These are phyloP conservation scores for Fraxinus floribunda DNA, from an alignment of 305 asterid species.

Conservation along the genomic window DNA sequence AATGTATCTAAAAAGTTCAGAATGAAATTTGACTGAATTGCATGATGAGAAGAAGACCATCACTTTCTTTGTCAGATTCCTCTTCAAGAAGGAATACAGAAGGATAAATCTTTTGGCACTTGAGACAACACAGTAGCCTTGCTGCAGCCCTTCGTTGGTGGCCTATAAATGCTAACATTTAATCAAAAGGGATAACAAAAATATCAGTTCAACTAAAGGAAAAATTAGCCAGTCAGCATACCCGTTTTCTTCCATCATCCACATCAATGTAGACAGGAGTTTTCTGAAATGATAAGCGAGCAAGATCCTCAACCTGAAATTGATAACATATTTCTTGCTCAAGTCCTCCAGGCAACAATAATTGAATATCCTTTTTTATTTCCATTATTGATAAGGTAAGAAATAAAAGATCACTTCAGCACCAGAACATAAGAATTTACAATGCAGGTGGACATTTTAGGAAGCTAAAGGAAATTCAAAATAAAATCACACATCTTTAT, in stretches of 20 bases:
- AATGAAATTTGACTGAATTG: constrained; percentile 80
- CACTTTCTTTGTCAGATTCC: constrained; percentile 78
- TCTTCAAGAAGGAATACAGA: constrained; percentile 86
- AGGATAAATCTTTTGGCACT: constrained; percentile 78
- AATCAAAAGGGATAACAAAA: not conserved
- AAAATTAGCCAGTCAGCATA: constrained; percentile 21
- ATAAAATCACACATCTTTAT: not conserved
- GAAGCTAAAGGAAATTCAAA: constrained; percentile 6
- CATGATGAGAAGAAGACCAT: constrained; percentile 99
- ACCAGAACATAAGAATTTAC: not conserved
- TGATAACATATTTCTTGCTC: constrained; percentile 6
- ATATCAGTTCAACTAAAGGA: constrained; percentile 3
- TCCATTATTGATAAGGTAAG: not conserved
- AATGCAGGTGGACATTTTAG: not conserved
- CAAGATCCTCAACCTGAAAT: constrained; percentile 94
- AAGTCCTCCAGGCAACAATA: constrained; percentile 6
- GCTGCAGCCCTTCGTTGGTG: constrained; percentile 91
- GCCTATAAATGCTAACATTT: constrained; percentile 44
- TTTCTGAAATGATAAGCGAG: constrained; percentile 73
- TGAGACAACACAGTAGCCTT: constrained; percentile 87
- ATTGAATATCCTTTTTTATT: not conserved
- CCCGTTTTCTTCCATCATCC: constrained; percentile 83
- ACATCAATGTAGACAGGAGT: constrained; percentile 75
- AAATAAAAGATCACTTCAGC: not conserved
- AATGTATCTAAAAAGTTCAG: constrained; percentile 73